Conservation (phyloP, 2,329 filamentous ascomycete species). For the Xylaria multiplex region DNA sequence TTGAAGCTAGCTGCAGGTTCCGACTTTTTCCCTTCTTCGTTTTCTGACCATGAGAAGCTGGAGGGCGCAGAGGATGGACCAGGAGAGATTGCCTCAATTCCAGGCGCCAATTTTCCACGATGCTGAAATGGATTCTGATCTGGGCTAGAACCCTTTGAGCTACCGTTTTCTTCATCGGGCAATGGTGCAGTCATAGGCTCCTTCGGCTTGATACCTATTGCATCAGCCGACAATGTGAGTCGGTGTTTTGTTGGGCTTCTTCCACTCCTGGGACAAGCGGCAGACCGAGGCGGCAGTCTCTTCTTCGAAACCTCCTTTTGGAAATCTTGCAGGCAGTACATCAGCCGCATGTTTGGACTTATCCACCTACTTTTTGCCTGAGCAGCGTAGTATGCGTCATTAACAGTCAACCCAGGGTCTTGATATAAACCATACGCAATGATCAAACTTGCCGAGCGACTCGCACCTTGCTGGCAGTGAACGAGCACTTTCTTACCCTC, state of each 20-base stretch:
- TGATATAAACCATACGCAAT: slow-evolving; percentile 87
- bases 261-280: slow-evolving; percentile 61
- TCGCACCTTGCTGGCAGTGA: slow-evolving; percentile 88
- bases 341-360: slow-evolving; percentile 89
- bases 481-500: slow-evolving; percentile 82
- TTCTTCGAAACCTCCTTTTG: slow-evolving; percentile 70
- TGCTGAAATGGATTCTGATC: slow-evolving; percentile 58
- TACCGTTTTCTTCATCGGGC: slow-evolving; percentile 62
- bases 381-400: slow-evolving; percentile 83
- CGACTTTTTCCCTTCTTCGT: slow-evolving; percentile 56
- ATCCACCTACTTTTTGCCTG: slow-evolving; percentile 88
- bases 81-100: slow-evolving; percentile 62
- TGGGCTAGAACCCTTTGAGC: slow-evolving; percentile 53
- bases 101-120: slow-evolving; percentile 65
- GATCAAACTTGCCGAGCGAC: slow-evolving; percentile 84
- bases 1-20: slow-evolving; percentile 56
- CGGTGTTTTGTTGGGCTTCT: slow-evolving; percentile 70
- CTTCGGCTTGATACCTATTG: slow-evolving; percentile 62
- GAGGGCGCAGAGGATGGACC: slow-evolving; percentile 75
- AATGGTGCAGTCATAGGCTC: slow-evolving; percentile 71
- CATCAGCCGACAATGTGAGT: slow-evolving; percentile 68
- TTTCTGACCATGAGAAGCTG: slow-evolving; percentile 67
- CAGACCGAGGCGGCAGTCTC: slow-evolving; percentile 56
- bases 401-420: slow-evolving; percentile 79
- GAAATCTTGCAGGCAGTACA: slow-evolving; percentile 89